Percentiles rank a stretch among this genome's conserved stretches.
Evolutionary conservation across 2,329 filamentous ascomycete species (phyloP).

Genomic region (Coniella vitis): DNA sequence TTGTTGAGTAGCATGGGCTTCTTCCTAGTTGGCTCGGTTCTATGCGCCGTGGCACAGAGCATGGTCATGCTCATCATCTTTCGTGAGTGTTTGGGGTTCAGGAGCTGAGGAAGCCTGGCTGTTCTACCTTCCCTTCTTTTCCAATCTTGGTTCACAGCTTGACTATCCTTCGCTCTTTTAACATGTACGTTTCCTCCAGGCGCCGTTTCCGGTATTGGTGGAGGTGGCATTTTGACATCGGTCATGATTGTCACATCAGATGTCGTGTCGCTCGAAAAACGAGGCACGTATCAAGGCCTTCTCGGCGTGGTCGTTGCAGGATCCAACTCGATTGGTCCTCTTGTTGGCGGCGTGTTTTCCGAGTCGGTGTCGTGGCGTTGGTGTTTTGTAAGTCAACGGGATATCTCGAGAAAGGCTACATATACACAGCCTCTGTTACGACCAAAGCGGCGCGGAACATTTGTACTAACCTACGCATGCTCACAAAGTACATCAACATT

Average conservation of each 20-base stretch:
- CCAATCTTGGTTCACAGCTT: not conserved
- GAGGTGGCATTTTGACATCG: constrained; percentile 15
- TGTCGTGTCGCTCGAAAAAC: constrained; percentile 15
- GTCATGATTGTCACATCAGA: constrained; percentile 14
- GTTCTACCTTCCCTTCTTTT: no score
- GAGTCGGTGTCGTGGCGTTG: constrained; percentile 11
- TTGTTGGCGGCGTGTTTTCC: constrained; percentile 11
- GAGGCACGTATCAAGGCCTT: constrained; percentile 16
- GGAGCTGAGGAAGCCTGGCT: no score
- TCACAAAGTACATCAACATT: constrained; percentile 14
- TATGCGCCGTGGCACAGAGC: constrained; percentile 13
- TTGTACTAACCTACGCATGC: no score
- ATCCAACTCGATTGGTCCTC: constrained; percentile 10
- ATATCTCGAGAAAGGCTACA: no score
- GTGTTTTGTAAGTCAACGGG: constrained; percentile 8
- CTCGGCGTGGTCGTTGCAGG: constrained; percentile 14
- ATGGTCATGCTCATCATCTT: constrained; percentile 16
- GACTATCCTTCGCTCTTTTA: not conserved
- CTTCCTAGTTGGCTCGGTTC: constrained; percentile 15
- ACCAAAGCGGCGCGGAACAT: no score
- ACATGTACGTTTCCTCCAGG: not conserved
- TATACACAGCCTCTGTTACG: no score
- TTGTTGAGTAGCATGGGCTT: constrained; percentile 9
- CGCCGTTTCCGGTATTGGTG: constrained; percentile 13
- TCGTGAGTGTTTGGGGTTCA: constrained; percentile 9